A percentile compares a stretch with the other conserved stretches of the same genome.
phyloP scores from a whole-genome alignment of 306 rosid species.

The Arachis stenosperma region DNA sequence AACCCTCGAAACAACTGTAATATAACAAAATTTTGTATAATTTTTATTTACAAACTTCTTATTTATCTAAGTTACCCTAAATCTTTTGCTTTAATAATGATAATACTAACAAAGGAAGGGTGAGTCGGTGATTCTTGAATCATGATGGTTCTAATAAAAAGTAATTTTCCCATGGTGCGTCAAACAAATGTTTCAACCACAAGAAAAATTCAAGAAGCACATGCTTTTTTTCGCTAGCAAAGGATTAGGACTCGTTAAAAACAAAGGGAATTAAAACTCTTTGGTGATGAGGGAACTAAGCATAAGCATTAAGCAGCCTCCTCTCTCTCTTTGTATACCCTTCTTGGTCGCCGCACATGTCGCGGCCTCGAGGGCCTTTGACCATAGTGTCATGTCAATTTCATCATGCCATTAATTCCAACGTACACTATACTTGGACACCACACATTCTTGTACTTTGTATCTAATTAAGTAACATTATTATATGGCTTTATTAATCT shows the following conservation, averaged over 20 bases:
- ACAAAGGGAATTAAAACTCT: neutral
- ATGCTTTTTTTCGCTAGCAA: constrained; percentile 35
- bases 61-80: too few species aligned
- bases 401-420: neutral
- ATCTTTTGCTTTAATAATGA: too few species aligned
- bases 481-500: neutral
- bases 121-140: constrained; percentile 32
- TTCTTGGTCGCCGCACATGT: constrained; percentile 14
- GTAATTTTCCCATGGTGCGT: constrained; percentile 30
- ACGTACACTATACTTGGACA: constrained; percentile 21
- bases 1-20: too few species aligned
- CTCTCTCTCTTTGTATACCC: neutral
- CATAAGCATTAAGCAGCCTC: neutral
- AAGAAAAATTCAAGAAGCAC: constrained; percentile 48
- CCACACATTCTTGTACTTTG: constrained; percentile 6
- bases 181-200: constrained; percentile 45
- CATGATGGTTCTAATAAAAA: constrained; percentile 43
- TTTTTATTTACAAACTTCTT: too few species aligned
- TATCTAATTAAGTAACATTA: neutral
- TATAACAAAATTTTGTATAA: too few species aligned
- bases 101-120: too few species aligned
- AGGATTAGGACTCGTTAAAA: constrained; percentile 29
- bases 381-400: constrained; percentile 30
- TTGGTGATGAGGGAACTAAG: neutral
- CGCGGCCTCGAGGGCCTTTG: constrained; percentile 25